phyloP scores from a whole-genome alignment of 192 early-diverging fungal genomes.

The Backusella westeae region DNA sequence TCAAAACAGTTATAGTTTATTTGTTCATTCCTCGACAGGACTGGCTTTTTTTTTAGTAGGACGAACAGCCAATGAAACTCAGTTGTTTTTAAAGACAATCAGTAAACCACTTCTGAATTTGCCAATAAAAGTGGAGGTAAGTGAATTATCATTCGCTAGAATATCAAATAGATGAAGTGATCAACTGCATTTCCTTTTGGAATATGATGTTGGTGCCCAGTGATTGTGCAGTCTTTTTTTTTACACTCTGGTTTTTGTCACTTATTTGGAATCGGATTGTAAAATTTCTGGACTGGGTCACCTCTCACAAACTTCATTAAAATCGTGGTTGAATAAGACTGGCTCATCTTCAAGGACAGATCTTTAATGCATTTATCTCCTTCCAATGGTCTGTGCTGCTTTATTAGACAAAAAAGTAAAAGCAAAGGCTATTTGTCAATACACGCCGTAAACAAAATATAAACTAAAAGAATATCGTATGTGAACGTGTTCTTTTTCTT shows the following conservation, averaged over 20 bases:
- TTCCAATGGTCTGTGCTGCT: conserved; percentile 7
- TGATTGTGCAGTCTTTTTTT: background rate
- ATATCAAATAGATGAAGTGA: background rate
- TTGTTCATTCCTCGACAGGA: background rate
- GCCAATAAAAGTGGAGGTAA: background rate
- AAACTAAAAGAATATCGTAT: background rate
- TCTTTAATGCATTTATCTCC: background rate
- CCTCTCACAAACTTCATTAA: conserved; percentile 16
- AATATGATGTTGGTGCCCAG: background rate
- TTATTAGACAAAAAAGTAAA: background rate
- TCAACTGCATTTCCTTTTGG: background rate
- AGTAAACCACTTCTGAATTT: background rate
- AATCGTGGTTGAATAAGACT: conserved; percentile 19
- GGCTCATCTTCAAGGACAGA: background rate
- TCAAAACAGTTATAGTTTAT: background rate
- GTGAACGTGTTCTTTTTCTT: too few species aligned
- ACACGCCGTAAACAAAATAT: background rate
- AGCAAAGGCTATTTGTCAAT: background rate
- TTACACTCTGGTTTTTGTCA: background rate
- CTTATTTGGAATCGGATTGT: background rate
- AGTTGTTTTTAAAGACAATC: background rate
- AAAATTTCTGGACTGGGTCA: conserved; percentile 6
- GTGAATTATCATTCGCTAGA: background rate
- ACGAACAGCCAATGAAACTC: conserved; percentile 4
- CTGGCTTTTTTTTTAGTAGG: conserved; percentile 6